Evolutionary conservation across 768 basidiomycete genomes (phyloP).

Genomic region (Leccinellum luteum): DNA sequence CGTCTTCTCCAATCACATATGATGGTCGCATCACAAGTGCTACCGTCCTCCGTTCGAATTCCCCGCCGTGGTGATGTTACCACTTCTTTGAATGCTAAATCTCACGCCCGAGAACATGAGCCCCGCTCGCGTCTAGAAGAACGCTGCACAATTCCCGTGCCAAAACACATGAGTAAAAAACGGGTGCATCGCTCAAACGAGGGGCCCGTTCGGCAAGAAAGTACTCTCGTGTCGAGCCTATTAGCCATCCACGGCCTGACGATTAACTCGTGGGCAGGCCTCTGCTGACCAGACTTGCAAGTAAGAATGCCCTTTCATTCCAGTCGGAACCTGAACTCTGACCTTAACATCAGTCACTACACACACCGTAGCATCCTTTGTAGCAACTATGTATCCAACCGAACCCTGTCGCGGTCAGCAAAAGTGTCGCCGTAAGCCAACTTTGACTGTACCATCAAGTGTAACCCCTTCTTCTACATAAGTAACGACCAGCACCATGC

Average conservation of each 20-base stretch:
- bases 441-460: conserved; percentile 15
- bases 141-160: conserved; percentile 13
- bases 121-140: conserved; percentile 26
- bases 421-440: conserved; percentile 35
- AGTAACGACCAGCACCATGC: conserved; percentile 17
- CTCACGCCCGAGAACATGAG: conserved; percentile 22
- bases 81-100: conserved; percentile 8
- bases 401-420: conserved; percentile 49
- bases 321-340: conserved; percentile 9
- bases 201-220: conserved; percentile 30
- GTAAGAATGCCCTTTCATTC: conserved; percentile 30
- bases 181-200: conserved; percentile 28
- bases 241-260: no score
- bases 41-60: conserved; percentile 11
- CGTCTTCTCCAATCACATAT: conserved; percentile 23
- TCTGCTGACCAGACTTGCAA: conserved; percentile 42
- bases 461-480: conserved; percentile 18
- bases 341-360: conserved; percentile 40
- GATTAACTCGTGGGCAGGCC: conserved; percentile 38
- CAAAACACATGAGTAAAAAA: conserved; percentile 26
- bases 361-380: conserved; percentile 44
- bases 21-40: conserved; percentile 24
- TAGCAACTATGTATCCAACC: conserved; percentile 48
- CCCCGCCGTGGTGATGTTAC: conserved; percentile 12
- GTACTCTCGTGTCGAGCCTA: conserved; percentile 21